A percentile compares a stretch with the other conserved stretches of the same genome.
Evolutionary conservation across 495 filamentous ascomycete genomes (phyloP).

Genomic region (Delitschia confertaspora): DNA sequence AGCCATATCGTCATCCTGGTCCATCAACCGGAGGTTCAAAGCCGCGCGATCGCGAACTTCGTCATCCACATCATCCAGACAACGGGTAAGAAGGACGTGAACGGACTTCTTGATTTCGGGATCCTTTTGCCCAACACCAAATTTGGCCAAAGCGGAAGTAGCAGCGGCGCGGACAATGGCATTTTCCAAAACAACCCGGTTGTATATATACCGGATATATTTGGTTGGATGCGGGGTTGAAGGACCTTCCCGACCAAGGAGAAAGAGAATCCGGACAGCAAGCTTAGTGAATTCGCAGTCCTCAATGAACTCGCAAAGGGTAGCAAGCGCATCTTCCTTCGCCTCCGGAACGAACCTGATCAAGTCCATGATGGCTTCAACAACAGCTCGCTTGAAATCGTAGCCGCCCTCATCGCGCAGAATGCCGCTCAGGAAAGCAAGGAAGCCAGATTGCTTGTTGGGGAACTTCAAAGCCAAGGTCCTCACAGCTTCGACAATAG

Average conservation of each 20-base stretch:
- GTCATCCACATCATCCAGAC: conserved; percentile 94
- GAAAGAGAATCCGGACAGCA: conserved; percentile 86
- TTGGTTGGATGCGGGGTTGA: conserved; percentile 94
- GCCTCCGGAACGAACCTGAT: conserved; percentile 98
- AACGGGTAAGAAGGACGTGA: conserved; percentile 81
- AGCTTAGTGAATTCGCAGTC: conserved; percentile 99
- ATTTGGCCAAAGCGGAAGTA: conserved; percentile 91
- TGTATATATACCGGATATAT: conserved; percentile 99
- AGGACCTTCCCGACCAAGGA: conserved; percentile 88
- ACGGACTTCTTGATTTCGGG: conserved; percentile 94
- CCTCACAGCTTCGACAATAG: conserved; percentile 94
- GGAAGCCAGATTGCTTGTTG: conserved; percentile 95
- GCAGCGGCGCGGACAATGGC: conserved; percentile 91
- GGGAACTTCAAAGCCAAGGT: conserved; percentile 97
- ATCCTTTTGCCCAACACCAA: conserved; percentile 94
- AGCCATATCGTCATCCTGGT: conserved; percentile 71
- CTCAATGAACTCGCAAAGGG: conserved; percentile 98
- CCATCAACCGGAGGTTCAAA: conserved; percentile 81
- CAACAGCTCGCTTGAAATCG: conserved; percentile 94
- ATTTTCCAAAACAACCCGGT: conserved; percentile 95
- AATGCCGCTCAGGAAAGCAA: conserved; percentile 89
- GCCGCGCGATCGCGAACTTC: conserved; percentile 95
- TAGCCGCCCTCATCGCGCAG: conserved; percentile 95
- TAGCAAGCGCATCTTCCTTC: conserved; percentile 92
- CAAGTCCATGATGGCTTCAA: conserved; percentile 98